These are phyloP conservation scores for Aquilaria malaccensis DNA, from an alignment of 345 rosid species.

Conservation along the genomic window DNA sequence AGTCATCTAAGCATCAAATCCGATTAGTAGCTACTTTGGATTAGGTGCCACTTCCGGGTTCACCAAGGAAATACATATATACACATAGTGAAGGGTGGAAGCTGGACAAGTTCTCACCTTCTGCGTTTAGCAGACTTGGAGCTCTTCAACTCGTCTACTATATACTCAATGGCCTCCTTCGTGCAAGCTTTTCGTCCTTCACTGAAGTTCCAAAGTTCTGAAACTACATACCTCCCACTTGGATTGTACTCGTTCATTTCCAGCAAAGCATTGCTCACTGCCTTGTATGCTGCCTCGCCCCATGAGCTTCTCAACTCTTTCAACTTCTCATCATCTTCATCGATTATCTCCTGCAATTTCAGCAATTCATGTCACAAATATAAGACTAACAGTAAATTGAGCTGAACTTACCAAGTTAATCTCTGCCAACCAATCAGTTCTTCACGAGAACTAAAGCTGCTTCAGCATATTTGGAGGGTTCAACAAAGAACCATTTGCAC, in stretches of 20 bases:
- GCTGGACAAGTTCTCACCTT: neutral
- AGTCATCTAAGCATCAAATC: too few relatives aligned
- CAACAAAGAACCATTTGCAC: neutral
- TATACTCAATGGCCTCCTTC: constrained; percentile 13
- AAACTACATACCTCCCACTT: constrained; percentile 17
- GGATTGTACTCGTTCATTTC: constrained; percentile 23
- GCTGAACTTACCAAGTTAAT: too few relatives aligned
- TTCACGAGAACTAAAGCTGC: neutral
- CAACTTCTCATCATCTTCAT: constrained; percentile 15
- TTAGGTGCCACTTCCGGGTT: too few relatives aligned
- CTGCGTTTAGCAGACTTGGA: neutral
- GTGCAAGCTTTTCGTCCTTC: constrained; percentile 17
- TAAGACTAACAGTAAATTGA: too few relatives aligned
- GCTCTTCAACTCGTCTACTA: constrained; percentile 11
- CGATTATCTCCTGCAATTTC: constrained; percentile 13
- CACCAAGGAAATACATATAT: too few relatives aligned
- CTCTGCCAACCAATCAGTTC: neutral
- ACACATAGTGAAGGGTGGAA: too few relatives aligned
- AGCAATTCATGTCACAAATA: too few relatives aligned
- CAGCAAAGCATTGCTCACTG: constrained; percentile 19
- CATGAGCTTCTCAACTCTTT: constrained; percentile 7
- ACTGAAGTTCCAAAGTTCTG: constrained; percentile 22
- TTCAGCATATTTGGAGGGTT: neutral
- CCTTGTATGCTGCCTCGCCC: constrained; percentile 16
- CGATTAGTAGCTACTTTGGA: too few relatives aligned